Percentiles rank a stretch among this genome's conserved stretches.
phyloP scores from a whole-genome alignment of 78 protist species.

The Paratrimastix pyriformis region DNA sequence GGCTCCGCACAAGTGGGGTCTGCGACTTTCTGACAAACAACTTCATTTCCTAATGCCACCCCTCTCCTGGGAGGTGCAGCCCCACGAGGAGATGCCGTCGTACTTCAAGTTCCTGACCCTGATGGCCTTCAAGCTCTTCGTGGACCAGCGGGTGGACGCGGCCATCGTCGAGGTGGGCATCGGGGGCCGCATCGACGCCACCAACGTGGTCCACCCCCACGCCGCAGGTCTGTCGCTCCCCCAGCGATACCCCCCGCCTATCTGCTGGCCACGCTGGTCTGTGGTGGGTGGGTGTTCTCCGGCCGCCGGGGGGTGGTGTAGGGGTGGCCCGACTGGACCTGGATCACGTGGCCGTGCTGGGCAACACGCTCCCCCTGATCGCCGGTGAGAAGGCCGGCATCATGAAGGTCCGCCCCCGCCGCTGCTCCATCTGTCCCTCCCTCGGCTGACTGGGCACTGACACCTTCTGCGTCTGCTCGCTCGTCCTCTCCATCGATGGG shows the following conservation, averaged over 20 bases:
- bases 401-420: conserved; percentile 11
- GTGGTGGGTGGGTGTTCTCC: background rate
- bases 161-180: conserved; percentile 33
- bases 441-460: too few species aligned
- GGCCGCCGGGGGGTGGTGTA: conserved; percentile 16
- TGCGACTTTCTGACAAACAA: too few species aligned
- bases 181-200: conserved; percentile 28
- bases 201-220: conserved; percentile 28
- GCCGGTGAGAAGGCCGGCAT: conserved; percentile 26
- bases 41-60: too few species aligned
- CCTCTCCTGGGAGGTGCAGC: too few species aligned
- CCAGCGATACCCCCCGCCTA: background rate
- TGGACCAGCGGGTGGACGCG: conserved; percentile 26
- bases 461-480: too few species aligned
- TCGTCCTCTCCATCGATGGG: too few species aligned
- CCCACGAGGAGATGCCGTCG: conserved; percentile 27
- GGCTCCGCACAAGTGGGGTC: background rate
- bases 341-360: conserved; percentile 32
- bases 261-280: background rate
- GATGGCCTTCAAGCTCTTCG: conserved; percentile 44
- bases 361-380: conserved; percentile 22
- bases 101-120: conserved; percentile 59
- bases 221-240: background rate
- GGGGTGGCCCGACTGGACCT: conserved; percentile 11
- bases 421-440: too few species aligned